Evolutionary conservation across 495 filamentous ascomycete species (phyloP).

Genomic region (Aspergillus avenaceus): DNA sequence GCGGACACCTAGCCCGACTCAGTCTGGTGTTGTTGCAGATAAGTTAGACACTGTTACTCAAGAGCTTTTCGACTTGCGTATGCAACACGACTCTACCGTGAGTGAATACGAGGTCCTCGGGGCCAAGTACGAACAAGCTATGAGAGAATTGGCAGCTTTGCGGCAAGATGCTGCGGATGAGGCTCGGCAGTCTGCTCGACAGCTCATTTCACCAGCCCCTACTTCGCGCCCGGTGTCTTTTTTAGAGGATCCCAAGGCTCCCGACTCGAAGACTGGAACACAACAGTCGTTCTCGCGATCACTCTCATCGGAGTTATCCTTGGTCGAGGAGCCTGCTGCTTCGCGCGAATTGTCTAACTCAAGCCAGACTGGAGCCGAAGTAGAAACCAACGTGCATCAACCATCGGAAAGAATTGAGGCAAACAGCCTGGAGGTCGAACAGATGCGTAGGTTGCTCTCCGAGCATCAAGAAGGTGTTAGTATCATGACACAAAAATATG

Average conservation of each 20-base stretch:
- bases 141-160: constrained; percentile 73
- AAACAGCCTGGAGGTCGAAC: constrained; percentile 59
- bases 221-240: constrained; percentile 78
- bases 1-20: constrained; percentile 61
- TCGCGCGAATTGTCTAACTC: constrained; percentile 58
- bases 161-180: constrained; percentile 81
- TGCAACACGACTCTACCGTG: constrained; percentile 83
- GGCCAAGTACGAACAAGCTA: constrained; percentile 85
- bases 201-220: constrained; percentile 53
- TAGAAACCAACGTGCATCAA: constrained; percentile 14
- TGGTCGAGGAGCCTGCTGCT: constrained; percentile 76
- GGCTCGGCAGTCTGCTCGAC: constrained; percentile 59
- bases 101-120: constrained; percentile 78
- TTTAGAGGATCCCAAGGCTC: constrained; percentile 78
- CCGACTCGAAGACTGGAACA: constrained; percentile 67
- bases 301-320: constrained; percentile 94
- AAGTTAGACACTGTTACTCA: constrained; percentile 90
- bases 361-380: constrained; percentile 25
- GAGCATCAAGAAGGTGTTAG: constrained; percentile 74
- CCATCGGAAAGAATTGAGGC: constrained; percentile 17
- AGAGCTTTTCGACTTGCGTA: constrained; percentile 84
- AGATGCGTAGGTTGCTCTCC: constrained; percentile 60
- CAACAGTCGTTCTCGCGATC: constrained; percentile 88
- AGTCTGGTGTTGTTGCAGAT: constrained; percentile 82
- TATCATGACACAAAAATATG: constrained; percentile 71